phyloP scores from a whole-genome alignment of 345 rosid species.

The Camelina sativa region DNA sequence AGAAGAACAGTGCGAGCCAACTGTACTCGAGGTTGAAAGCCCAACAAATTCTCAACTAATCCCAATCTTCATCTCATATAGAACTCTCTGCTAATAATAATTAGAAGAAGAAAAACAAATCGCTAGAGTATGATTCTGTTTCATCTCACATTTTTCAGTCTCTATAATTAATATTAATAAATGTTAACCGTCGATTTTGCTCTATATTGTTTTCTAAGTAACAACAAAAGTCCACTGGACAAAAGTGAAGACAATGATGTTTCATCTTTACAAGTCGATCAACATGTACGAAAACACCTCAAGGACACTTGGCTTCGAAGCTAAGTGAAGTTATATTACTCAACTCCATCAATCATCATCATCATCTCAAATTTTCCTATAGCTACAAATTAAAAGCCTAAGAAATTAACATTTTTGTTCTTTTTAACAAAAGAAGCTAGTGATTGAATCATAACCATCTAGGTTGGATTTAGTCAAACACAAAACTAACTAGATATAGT shows the following conservation, averaged over 20 bases:
- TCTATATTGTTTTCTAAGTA: slow-evolving; percentile 31
- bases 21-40: slow-evolving; percentile 42
- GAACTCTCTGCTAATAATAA: neutral
- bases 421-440: neutral
- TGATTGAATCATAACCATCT: slow-evolving; percentile 5
- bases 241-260: slow-evolving; percentile 56
- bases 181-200: neutral
- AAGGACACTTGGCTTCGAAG: slow-evolving; percentile 63
- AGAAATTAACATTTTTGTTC: neutral
- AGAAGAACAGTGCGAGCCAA: slow-evolving; percentile 35
- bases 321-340: slow-evolving; percentile 50
- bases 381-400: neutral
- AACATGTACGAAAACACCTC: slow-evolving; percentile 27
- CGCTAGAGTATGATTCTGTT: neutral
- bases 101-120: neutral
- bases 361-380: slow-evolving; percentile 14
- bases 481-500: neutral
- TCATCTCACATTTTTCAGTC: slow-evolving; percentile 7
- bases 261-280: slow-evolving; percentile 43
- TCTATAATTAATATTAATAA: neutral
- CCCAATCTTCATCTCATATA: slow-evolving; percentile 1
- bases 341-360: slow-evolving; percentile 30
- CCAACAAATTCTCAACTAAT: slow-evolving; percentile 38
- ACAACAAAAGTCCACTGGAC: slow-evolving; percentile 15
- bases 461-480: slow-evolving; percentile 5